Evolutionary conservation across 2,329 filamentous ascomycete species (phyloP).

Genomic region (Emergomyces orientalis): DNA sequence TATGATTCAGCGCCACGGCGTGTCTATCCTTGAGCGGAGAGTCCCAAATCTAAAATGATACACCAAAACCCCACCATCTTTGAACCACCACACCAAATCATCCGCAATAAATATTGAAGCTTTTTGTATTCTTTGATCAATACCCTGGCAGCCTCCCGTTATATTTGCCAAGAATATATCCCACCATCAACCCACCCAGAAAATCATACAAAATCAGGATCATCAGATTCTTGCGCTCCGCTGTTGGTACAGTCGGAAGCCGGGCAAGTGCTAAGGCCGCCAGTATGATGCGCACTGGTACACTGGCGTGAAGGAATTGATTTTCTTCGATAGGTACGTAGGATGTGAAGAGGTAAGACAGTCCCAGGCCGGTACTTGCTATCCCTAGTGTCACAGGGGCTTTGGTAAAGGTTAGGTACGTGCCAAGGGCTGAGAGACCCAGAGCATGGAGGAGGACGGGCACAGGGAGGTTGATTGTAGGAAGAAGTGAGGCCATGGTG

Average conservation of each 20-base stretch:
- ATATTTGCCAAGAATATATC: background rate
- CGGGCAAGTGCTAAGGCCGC: background rate
- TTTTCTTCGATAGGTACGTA: slow-evolving; percentile 7
- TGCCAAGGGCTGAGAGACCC: background rate
- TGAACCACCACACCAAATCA: background rate
- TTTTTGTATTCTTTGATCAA: background rate
- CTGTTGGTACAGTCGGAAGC: background rate
- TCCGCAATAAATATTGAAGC: background rate
- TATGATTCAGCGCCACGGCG: background rate
- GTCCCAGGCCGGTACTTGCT: slow-evolving; percentile 2
- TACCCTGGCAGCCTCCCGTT: slow-evolving; percentile 4
- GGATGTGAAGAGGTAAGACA: slow-evolving; percentile 2
- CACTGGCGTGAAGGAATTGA: slow-evolving; percentile 7
- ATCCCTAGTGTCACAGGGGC: background rate
- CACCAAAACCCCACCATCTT: background rate
- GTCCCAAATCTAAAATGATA: background rate
- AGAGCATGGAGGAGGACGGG: slow-evolving; percentile 8
- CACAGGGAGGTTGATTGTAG: slow-evolving; percentile 4
- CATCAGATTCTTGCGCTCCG: background rate
- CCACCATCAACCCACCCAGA: slow-evolving; percentile 1
- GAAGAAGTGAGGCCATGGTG: slow-evolving; percentile 5
- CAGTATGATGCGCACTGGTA: slow-evolving; percentile 4
- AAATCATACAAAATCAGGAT: slow-evolving; percentile 3
- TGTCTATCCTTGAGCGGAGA: background rate
- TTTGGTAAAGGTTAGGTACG: slow-evolving; percentile 1